Base-by-base conservation (phyloP, 192 early-diverging fungal species). In the Umbelopsis isabellina region DNA sequence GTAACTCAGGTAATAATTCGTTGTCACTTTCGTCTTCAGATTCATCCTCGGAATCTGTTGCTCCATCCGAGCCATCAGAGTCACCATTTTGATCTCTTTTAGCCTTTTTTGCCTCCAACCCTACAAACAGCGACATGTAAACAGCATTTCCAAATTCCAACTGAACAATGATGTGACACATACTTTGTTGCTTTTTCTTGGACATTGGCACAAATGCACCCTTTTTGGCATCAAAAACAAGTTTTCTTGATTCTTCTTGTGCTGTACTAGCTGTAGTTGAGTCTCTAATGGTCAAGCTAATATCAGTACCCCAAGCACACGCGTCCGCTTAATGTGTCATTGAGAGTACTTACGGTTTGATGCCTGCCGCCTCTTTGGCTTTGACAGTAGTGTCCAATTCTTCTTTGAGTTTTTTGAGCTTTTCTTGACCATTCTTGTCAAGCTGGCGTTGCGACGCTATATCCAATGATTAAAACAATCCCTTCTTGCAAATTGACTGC, bases 311-410 rank as follows among this genome's bases (percentile, higher is more conserved):
- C 20, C 10, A 23, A 23, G 25, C 27, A 25, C 4, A 52, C 20
- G 23, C 1, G 21, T 30, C 27, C 1, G 10, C 21, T 21, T 52
- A 23, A 52, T 52, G 12, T 25, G 8, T 23, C 21, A 25, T 22
- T 27, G 51, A 52, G 25, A 23, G 21, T 21, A 30, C 55, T 61
- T 61, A 61, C 55, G 55, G 55, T 18, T 22, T 61, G 3, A 61
- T 16, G 18, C 55, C 55, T 11, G 27, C 25, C 55, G 85, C 86
- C 74, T 86, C 73, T 80, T 88, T 81, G 16, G 86, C 78, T 30
- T 88, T 85, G 44, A 83, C 75, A 49, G 89, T 89, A 53, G 86
- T 84, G n/a, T 69, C 70, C 12, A 88, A 51, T 64, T 84, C 85
- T 52, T 80, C 79, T 46, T 80, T 77, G 20, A 86, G 53, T 46